These are phyloP conservation scores for Kwoniella dejecticola DNA, from an alignment of 768 basidiomycete genomes.

Conservation along the genomic window DNA sequence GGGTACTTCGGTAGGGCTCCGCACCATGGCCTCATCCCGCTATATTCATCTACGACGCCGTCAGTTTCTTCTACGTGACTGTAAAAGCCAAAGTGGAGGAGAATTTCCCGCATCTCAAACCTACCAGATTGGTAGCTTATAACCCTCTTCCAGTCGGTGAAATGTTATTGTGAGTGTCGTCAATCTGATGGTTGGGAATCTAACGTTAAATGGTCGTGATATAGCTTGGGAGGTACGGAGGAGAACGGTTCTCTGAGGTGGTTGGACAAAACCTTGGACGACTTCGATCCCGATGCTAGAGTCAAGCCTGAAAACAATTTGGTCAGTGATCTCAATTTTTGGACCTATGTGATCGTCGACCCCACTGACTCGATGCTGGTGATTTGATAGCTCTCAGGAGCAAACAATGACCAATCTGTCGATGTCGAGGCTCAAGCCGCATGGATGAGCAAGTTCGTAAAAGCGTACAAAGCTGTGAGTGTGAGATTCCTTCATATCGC, in stretches of 20 bases:
- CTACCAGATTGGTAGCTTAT: slow-evolving; percentile 13
- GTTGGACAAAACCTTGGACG: slow-evolving; percentile 3
- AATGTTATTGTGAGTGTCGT: slow-evolving; percentile 16
- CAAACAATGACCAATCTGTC: not conserved
- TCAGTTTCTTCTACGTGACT: slow-evolving; percentile 13
- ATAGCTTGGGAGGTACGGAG: slow-evolving; percentile 8
- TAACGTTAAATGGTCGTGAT: not conserved
- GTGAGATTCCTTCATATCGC: not conserved
- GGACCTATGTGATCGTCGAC: not conserved
- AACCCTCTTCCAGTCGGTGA: slow-evolving; percentile 16
- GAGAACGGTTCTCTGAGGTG: slow-evolving; percentile 14
- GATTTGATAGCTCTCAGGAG: not conserved
- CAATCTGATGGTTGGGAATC: not conserved
- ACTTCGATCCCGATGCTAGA: slow-evolving; percentile 6
- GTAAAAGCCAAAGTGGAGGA: slow-evolving; percentile 20
- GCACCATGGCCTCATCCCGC: slow-evolving; percentile 20
- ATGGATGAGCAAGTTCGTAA: not conserved
- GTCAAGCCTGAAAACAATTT: not conserved
- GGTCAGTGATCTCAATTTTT: not conserved
- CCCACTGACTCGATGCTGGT: not conserved
- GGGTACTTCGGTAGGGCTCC: too few relatives aligned
- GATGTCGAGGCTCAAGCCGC: not conserved
- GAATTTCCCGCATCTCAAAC: slow-evolving; percentile 22
- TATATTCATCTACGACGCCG: slow-evolving; percentile 24
- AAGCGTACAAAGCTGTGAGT: slow-evolving; percentile 5